Evolutionary conservation across 2,329 filamentous ascomycete genomes (phyloP), one percentile per base, ranked within the genome.

Genomic region (Leptodontidium sp.): DNA sequence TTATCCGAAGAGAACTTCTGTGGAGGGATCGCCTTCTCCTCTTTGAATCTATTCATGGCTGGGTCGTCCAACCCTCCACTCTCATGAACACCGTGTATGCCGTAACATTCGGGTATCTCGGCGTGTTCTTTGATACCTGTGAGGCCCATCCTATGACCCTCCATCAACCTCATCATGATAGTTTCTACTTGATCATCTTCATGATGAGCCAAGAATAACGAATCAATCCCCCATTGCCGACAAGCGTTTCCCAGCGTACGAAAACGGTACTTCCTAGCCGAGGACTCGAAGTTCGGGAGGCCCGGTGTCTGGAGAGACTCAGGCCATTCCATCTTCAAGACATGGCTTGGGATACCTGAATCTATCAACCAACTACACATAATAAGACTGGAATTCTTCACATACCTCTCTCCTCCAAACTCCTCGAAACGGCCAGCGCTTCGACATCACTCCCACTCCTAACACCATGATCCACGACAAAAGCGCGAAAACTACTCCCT

Each of bases 141-240:
- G 38, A 97, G 82, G 0, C 93, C 94, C n/a, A 87, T 87, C 2
- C 86, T 82, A 75, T 93, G 91, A 0, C 90, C 89, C 2, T 84
- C 83, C 9, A 90, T 80, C 45, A 98, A 80, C 52, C 96, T 87
- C 89, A 94, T 92, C 61, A 98, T 81, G 4, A 97, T 85, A 0
- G 94, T 98, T 81, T 99, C 96, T 66, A 94, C 91, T 77, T 96
- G 93, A 76, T 99, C 96, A 76, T 98, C 94, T 70, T 87, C 84
- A 78, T 99, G 96, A 77, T 99, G 96, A 4, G 91, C 96, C 35
- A 97, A 82, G 49, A 98, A 85, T 1, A 98, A 78, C 24, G 87
- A 87, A 4, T 79, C 80, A 4, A 92, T 86, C 0, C 81, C 77
- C 6, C 81, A 73, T 1, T 81, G 78, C 17, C 79, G 79, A 77